Evolutionary conservation across 129 eudicot genomes (phyloP).

Genomic region (Lactuca sativa): DNA sequence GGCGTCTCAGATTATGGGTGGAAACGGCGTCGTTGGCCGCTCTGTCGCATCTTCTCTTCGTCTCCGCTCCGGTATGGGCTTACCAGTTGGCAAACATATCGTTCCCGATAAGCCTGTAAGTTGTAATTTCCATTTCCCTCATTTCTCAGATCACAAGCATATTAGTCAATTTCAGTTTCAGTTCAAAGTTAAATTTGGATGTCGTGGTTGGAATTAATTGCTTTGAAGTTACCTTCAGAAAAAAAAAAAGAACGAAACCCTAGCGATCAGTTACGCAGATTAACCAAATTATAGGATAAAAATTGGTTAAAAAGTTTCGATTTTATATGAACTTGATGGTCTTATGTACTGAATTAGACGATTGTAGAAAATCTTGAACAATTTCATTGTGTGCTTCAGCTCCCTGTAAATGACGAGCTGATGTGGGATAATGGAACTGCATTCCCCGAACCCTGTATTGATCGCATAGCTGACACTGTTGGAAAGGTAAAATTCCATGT

Average conservation of each 20-base stretch:
- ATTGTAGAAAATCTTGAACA: neutral
- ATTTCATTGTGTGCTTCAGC: conserved; percentile 33
- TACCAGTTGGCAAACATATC: conserved; percentile 95
- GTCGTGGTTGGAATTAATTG: neutral
- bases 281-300: neutral
- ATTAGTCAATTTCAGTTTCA: neutral
- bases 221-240: neutral
- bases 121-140: neutral
- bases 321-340: neutral
- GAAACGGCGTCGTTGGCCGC: conserved; percentile 79
- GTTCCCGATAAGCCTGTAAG: conserved; percentile 87
- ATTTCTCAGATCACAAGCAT: conserved; percentile 12
- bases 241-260: conserved; percentile 22
- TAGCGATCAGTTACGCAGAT: conserved; percentile 21
- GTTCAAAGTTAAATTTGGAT: neutral
- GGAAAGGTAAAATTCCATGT: conserved; percentile 54
- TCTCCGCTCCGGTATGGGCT: conserved; percentile 95
- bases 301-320: neutral
- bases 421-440: conserved; percentile 94
- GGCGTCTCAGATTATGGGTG: conserved; percentile 72
- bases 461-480: conserved; percentile 92
- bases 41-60: conserved; percentile 76
- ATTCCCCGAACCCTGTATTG: conserved; percentile 92
- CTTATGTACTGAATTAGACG: neutral
- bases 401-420: conserved; percentile 83